These are phyloP conservation scores for Rhizopogon vesiculosus DNA, from an alignment of 768 basidiomycete species.

Conservation along the genomic window DNA sequence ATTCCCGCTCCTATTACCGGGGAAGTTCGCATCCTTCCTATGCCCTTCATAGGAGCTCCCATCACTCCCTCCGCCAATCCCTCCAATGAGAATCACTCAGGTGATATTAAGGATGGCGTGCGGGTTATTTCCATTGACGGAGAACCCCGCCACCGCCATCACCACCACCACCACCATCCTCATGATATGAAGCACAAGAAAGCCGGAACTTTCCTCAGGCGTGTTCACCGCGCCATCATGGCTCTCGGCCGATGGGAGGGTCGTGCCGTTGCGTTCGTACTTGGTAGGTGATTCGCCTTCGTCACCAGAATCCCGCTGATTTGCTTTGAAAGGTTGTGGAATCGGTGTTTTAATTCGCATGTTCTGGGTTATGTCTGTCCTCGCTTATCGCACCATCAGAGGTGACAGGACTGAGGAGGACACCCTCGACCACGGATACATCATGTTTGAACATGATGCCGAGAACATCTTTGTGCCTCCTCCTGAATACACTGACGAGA, in stretches of 20 bases:
- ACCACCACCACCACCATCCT: constrained; percentile 20
- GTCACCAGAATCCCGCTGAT: neutral
- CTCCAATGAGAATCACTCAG: neutral
- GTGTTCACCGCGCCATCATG: constrained; percentile 63
- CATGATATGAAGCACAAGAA: constrained; percentile 13
- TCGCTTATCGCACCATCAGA: constrained; percentile 53
- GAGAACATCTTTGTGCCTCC: constrained; percentile 48
- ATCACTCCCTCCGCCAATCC: constrained; percentile 3
- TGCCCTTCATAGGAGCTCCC: constrained; percentile 27
- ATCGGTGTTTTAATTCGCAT: constrained; percentile 79
- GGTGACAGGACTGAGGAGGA: constrained; percentile 38
- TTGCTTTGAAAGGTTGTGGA: constrained; percentile 56
- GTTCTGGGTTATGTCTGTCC: constrained; percentile 67
- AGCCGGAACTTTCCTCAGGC: constrained; percentile 43
- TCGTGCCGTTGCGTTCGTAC: constrained; percentile 75
- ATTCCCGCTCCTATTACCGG: constrained; percentile 14
- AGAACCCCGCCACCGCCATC: constrained; percentile 20
- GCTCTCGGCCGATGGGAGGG: constrained; percentile 81
- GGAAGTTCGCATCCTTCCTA: constrained; percentile 26
- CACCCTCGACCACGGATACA: constrained; percentile 34
- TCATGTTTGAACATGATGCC: constrained; percentile 42
- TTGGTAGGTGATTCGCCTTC: constrained; percentile 43
- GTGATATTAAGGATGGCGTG: neutral
- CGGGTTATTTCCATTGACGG: too few species aligned
- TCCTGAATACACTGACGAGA: constrained; percentile 59